Evolutionary conservation across 192 early-diverging fungal genomes (phyloP).

Genomic region (Phlyctochytrium arcticum): DNA sequence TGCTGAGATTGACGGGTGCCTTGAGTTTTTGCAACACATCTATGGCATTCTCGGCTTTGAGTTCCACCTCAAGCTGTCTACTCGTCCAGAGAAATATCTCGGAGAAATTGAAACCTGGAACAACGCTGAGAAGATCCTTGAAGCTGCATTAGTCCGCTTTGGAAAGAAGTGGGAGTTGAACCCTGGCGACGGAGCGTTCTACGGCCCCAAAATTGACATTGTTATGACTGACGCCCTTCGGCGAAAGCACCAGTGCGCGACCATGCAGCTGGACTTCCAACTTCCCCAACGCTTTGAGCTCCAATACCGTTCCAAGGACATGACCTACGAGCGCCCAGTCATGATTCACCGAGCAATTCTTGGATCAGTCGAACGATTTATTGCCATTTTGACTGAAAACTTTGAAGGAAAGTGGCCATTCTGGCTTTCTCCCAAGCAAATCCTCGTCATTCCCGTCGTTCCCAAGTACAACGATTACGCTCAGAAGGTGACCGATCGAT

Average conservation of each 20-base stretch:
- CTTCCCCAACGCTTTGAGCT: constrained; percentile 68
- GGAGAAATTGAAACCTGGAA: constrained; percentile 90
- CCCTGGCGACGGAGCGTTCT: constrained; percentile 97
- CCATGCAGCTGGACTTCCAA: constrained; percentile 98
- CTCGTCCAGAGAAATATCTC: constrained; percentile 93
- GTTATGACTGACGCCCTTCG: constrained; percentile 88
- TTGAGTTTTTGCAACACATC: constrained; percentile 86
- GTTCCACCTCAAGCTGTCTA: constrained; percentile 88
- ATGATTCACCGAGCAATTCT: constrained; percentile 99
- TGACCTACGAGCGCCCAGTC: constrained; percentile 67
- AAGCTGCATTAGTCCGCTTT: constrained; percentile 73
- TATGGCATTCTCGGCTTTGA: constrained; percentile 92
- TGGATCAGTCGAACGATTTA: constrained; percentile 93
- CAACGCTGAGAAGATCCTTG: constrained; percentile 80
- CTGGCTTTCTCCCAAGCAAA: constrained; percentile 95
- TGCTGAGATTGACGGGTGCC: constrained; percentile 74
- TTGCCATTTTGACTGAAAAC: constrained; percentile 93
- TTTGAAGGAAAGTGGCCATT: constrained; percentile 98
- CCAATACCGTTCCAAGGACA: constrained; percentile 44
- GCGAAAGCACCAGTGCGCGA: constrained; percentile 93
- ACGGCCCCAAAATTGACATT: constrained; percentile 99
- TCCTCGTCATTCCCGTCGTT: constrained; percentile 86
- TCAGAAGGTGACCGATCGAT: constrained; percentile 60
- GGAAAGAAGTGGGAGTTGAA: constrained; percentile 82
- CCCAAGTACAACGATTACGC: constrained; percentile 78